Percentiles rank a stretch among this genome's conserved stretches.
These are phyloP conservation scores for Oryza nivara DNA, from an alignment of 176 grass and related monocot genomes.

Conservation along the genomic window DNA sequence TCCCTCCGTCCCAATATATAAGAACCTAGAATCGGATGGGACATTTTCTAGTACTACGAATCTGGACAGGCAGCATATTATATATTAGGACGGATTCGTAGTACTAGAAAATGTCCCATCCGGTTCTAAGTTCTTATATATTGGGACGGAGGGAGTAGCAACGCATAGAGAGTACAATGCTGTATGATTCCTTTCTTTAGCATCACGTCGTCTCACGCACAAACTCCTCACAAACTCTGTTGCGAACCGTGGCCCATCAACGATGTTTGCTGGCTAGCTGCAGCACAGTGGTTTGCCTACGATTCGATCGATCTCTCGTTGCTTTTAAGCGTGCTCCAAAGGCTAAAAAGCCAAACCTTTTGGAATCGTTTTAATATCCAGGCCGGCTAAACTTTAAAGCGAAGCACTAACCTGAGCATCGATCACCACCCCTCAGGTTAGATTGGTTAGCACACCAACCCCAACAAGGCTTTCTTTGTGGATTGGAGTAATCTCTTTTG, in stretches of 20 bases:
- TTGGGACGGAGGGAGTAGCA: too few relatives aligned
- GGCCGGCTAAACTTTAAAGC: constrained; percentile 27
- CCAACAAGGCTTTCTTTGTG: not conserved
- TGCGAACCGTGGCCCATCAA: not conserved
- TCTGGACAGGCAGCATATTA: too few relatives aligned
- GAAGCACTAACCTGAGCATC: constrained; percentile 3
- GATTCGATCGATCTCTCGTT: not conserved
- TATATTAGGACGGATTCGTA: too few relatives aligned
- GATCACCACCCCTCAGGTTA: not conserved
- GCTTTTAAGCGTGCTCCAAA: constrained; percentile 35
- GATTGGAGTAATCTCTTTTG: not conserved
- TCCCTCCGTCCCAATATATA: too few relatives aligned
- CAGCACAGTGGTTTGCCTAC: not conserved
- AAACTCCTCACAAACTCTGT: not conserved
- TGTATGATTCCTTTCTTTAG: not conserved
- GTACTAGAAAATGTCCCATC: too few relatives aligned
- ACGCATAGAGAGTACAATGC: not conserved
- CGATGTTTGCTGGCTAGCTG: not conserved
- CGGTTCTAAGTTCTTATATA: too few relatives aligned
- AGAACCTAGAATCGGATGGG: too few relatives aligned
- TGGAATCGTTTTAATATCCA: not conserved
- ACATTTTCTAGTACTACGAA: too few relatives aligned
- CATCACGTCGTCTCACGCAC: not conserved
- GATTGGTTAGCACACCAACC: not conserved
- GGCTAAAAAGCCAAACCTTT: constrained; percentile 34